A percentile compares a stretch with the other conserved stretches of the same genome.
Evolutionary conservation across 2,329 filamentous ascomycete species (phyloP).

Genomic region (Seiridium cupressi): DNA sequence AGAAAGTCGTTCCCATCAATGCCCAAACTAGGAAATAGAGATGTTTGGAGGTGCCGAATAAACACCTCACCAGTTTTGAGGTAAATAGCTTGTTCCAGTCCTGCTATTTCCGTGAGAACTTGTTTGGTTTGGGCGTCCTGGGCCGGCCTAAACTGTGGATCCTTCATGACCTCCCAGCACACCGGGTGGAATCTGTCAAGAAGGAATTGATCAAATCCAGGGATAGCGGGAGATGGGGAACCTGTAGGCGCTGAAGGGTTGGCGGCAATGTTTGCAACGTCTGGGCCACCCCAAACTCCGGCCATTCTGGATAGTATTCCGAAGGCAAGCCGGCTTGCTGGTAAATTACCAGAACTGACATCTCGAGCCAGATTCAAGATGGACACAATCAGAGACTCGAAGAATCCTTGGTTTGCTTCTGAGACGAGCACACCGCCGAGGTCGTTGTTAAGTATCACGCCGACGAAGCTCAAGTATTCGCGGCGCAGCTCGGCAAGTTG

Average conservation of each 20-base stretch:
- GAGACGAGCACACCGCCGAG: conserved; percentile 87
- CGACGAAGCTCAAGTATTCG: conserved; percentile 92
- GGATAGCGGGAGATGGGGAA: conserved; percentile 60
- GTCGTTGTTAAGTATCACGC: conserved; percentile 87
- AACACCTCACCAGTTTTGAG: conserved; percentile 85
- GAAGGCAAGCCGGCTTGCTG: conserved; percentile 71
- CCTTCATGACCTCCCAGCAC: conserved; percentile 84
- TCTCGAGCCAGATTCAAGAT: conserved; percentile 83
- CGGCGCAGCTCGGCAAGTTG: conserved; percentile 87
- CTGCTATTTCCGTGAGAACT: conserved; percentile 84
- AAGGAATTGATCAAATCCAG: conserved; percentile 90
- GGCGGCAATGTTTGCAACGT: conserved; percentile 58
- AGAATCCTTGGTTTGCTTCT: conserved; percentile 83
- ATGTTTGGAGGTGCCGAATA: conserved; percentile 63
- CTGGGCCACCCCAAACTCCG: conserved; percentile 84
- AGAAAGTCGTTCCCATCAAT: conserved; percentile 61
- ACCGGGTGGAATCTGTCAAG: conserved; percentile 84
- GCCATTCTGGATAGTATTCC: conserved; percentile 81
- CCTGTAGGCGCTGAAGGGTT: conserved; percentile 49
- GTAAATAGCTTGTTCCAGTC: conserved; percentile 85
- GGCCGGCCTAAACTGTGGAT: conserved; percentile 74
- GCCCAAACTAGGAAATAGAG: conserved; percentile 64
- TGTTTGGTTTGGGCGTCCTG: conserved; percentile 83
- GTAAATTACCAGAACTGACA: conserved; percentile 58
- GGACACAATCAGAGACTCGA: conserved; percentile 82